phyloP scores from a whole-genome alignment of 805 yeast species.

The Helenozyma baotianmanensis region DNA sequence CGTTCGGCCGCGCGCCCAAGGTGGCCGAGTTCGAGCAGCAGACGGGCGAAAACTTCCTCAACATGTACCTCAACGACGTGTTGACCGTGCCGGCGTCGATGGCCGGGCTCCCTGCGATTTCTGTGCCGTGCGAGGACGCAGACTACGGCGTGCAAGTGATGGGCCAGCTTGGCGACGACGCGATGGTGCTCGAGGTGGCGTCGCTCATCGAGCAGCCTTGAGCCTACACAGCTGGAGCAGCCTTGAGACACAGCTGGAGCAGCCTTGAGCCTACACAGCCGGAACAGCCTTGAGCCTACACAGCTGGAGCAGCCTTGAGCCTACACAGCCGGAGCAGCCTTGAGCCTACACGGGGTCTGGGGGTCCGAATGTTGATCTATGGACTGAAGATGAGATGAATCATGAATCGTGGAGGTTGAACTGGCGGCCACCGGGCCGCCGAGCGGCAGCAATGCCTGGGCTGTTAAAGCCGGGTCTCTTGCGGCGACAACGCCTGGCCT shows the following conservation, averaged over 20 bases:
- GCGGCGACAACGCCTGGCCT: no score
- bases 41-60: slow-evolving; percentile 42
- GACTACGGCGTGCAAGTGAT: slow-evolving; percentile 67
- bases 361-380: no score
- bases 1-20: slow-evolving; percentile 52
- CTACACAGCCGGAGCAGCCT: no score
- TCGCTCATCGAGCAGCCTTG: slow-evolving; percentile 6
- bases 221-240: no score
- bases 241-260: no score
- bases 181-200: slow-evolving; percentile 45
- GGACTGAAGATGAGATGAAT: slow-evolving; percentile 16
- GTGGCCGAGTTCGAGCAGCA: slow-evolving; percentile 37
- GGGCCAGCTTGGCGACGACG: slow-evolving; percentile 85
- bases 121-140: slow-evolving; percentile 53
- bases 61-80: slow-evolving; percentile 74
- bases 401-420: slow-evolving; percentile 5
- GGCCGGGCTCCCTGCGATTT: slow-evolving; percentile 85
- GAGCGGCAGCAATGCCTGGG: no score
- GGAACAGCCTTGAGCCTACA: no score
- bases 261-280: no score
- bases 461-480: no score
- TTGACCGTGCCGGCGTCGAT: slow-evolving; percentile 87
- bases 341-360: no score
- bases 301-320: no score
- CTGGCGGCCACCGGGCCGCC: no score